Evolutionary conservation across 352 stramenopile genomes (phyloP).

Genomic region (Pythium brassicae): DNA sequence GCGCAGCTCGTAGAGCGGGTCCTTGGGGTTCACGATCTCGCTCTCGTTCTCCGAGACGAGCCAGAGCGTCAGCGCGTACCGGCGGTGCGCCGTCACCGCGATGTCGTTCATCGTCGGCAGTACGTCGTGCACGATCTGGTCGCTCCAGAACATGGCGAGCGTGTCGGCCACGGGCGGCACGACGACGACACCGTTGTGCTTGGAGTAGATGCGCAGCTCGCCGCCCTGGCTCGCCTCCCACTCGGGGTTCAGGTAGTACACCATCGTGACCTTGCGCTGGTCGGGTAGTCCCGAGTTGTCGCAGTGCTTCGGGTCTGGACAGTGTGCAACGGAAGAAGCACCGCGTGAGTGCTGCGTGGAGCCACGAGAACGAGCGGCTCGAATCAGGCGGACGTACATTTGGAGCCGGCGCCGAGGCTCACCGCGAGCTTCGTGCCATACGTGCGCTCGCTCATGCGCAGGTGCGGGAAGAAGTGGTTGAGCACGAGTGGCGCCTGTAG

Average conservation of each 20-base stretch:
- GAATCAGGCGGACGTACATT: conserved; percentile 21
- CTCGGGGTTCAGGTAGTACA: conserved; percentile 74
- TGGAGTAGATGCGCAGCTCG: conserved; percentile 46
- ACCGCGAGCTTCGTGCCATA: conserved; percentile 53
- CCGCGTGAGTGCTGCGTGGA: background rate
- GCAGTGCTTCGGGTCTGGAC: conserved; percentile 47
- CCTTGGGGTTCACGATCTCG: conserved; percentile 41
- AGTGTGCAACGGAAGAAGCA: background rate
- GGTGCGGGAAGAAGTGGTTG: conserved; percentile 42
- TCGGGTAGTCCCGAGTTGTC: conserved; percentile 44
- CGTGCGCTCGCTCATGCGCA: conserved; percentile 35
- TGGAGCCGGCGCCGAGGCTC: conserved; percentile 41
- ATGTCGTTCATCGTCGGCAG: conserved; percentile 50
- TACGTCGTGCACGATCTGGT: conserved; percentile 83
- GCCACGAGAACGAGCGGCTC: background rate
- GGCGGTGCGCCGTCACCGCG: conserved; percentile 18
- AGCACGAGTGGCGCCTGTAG: conserved; percentile 41
- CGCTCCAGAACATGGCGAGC: conserved; percentile 85
- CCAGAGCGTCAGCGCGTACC: conserved; percentile 89
- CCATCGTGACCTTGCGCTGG: conserved; percentile 60
- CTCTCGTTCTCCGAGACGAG: conserved; percentile 47
- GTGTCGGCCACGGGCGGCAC: conserved; percentile 67
- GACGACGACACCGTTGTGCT: conserved; percentile 31
- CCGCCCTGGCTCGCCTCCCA: conserved; percentile 53
- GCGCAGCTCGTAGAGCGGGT: conserved; percentile 30